Evolutionary conservation across 805 yeast species (phyloP), one percentile per base, ranked within the genome.

Genomic region (Candida golubevii): DNA sequence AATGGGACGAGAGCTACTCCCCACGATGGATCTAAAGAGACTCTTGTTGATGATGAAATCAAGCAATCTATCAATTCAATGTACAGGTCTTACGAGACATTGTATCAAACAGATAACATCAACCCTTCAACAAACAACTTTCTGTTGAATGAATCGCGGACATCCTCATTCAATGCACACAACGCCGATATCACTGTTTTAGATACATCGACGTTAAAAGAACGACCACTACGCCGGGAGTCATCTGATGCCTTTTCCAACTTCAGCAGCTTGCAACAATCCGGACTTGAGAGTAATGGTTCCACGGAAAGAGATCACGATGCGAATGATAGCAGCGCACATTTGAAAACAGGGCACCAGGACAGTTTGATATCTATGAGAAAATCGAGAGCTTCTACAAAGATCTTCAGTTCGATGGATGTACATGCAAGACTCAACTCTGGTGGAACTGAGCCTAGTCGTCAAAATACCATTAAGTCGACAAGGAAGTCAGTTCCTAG

Each of bases 371-470:
- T 40, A 32, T 39, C 47, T n/a, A 10, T 54, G 35, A 54, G 48
- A 33, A 53, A 48, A 38, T 57, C 64, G 2, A 46, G 55, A 34
- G 58, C 58, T 1, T 63, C 69, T 2, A 63, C 65, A 2, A 63
- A 63, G 41, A 61, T 64, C 7, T 65, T 65, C 48, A 65, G 67
- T 42, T 54, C 63, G 7, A 49, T 56, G 50, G 43, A 51, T 28
- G 42, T 57, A n/a, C 47, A 41, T n/a, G 51, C 42, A 4, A 45
- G 44, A 4, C 26, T 26, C 18, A 33, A 37, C 34, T 26, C 40
- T 11, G 42, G 32, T 15, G 36, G 18, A 33, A 36, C 41, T 3
- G 39, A 34, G 41, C 42, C 45, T 26, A 37, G 45, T 23, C 40
- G 45, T 15, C 45, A 41, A 11, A 37, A 35, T 13, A 38, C 44